Conservation (phyloP, 2,329 filamentous ascomycete genomes). For the Tolypocladium capitatum region DNA sequence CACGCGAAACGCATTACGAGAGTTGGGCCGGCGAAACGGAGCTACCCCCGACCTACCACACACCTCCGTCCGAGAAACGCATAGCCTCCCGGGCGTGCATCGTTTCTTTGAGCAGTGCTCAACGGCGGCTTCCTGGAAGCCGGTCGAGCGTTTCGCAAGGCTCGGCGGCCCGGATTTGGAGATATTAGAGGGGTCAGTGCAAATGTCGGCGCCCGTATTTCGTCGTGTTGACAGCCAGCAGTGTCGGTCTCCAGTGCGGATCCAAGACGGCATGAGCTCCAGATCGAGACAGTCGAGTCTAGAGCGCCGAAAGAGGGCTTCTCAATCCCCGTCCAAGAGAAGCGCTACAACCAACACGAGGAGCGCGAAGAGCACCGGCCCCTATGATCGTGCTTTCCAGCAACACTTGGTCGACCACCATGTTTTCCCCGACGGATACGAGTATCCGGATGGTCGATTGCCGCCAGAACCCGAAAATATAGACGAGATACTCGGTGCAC, state of each 20-base stretch:
- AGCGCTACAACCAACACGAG: slow-evolving; percentile 1
- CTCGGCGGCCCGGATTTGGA: neutral
- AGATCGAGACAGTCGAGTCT: neutral
- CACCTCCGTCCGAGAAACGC: neutral
- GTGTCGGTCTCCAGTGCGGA: neutral
- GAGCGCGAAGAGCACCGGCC: slow-evolving; percentile 6
- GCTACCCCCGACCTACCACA: neutral
- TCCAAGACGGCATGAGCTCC: neutral
- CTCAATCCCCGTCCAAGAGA: neutral
- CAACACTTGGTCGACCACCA: slow-evolving; percentile 8
- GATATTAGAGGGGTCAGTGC: neutral
- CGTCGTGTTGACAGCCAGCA: neutral
- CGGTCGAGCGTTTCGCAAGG: neutral
- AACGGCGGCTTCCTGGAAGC: neutral
- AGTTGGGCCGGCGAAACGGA: neutral
- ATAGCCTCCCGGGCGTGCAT: neutral
- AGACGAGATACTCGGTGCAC: slow-evolving; percentile 6
- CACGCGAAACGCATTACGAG: neutral
- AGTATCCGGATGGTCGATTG: slow-evolving; percentile 6
- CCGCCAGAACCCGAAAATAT: slow-evolving; percentile 8
- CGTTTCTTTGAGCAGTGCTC: neutral
- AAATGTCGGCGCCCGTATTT: neutral
- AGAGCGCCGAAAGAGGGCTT: neutral
- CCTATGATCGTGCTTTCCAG: slow-evolving; percentile 9
- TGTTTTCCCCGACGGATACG: slow-evolving; percentile 7